Evolutionary conservation across 1,284 basidiomycete genomes (phyloP), one percentile per base, ranked within the genome.

Genomic region (Puccinia coronata): DNA sequence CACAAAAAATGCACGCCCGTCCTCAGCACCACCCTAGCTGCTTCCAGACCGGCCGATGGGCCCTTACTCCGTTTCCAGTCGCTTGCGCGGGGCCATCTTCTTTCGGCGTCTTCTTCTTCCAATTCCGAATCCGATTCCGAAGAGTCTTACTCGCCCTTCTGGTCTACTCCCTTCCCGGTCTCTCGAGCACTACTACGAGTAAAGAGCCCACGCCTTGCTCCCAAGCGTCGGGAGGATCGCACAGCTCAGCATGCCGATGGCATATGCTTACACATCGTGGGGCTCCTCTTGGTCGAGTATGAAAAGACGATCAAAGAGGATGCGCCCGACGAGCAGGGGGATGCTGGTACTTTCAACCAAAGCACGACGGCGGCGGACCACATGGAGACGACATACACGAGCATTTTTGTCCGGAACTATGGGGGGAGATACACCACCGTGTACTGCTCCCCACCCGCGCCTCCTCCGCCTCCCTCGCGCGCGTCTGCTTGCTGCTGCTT

Each of bases 341-440:
- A 72, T 53, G 18, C 78, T 70, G 43, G 73, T 65, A 18, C 28
- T 5, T 41, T 36, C 69, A 53, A 72, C 28, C 55, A 69, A 36
- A 80, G 11, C 11, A n/a, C 34, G 43, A 80, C 78, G 2, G 67
- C 70, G 14, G 55, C 47, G 5, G 39, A 39, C 78, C 78, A 80
- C 78, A 80, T 80, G 28, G 9, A 47, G 20, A 72, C 28, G 0
- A 73, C 78, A 25, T 80, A 93, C 0, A 87, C 84, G 76, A 91
- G 88, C 53, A 96, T 88, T 55, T 96, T 90, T 36, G 89, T 89
- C 11, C 90, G 89, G 89, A 96, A 95, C 82, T 89, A 86, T 0
- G 92, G 91, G 0, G 95, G 96, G 53, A 97, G 88, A 84, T 94
- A 94, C 39, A 96, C 91, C 61, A 94, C 87, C 25, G 89, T 90